Evolutionary conservation across 2,329 filamentous ascomycete species (phyloP).

Genomic region (Microascus cirrosus): DNA sequence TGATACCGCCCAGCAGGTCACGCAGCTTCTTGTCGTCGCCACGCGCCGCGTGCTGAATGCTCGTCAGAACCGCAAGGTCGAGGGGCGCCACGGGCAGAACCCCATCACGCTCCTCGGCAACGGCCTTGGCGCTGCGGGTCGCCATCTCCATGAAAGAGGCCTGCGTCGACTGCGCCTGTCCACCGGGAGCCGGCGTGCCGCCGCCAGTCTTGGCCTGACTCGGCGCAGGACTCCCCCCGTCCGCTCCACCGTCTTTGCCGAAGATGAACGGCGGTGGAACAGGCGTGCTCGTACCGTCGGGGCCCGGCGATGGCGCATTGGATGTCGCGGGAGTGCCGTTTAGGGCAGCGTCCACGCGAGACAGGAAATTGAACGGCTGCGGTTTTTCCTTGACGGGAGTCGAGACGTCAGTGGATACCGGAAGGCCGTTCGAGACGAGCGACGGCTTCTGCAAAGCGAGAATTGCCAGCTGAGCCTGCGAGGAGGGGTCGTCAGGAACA

Average conservation of each 20-base stretch:
- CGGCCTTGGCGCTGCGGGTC: slow-evolving; percentile 35
- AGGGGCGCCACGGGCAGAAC: slow-evolving; percentile 75
- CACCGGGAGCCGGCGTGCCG: slow-evolving; percentile 27
- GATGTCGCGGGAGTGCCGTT: slow-evolving; percentile 76
- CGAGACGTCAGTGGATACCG: slow-evolving; percentile 33
- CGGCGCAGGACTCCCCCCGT: slow-evolving; percentile 40
- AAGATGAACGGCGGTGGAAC: slow-evolving; percentile 45
- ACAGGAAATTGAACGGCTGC: slow-evolving; percentile 59
- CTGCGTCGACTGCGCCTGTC: slow-evolving; percentile 4
- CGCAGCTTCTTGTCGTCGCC: slow-evolving; percentile 88
- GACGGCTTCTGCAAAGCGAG: slow-evolving; percentile 50
- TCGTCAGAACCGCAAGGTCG: slow-evolving; percentile 81
- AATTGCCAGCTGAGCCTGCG: slow-evolving; percentile 67
- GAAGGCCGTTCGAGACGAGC: slow-evolving; percentile 32
- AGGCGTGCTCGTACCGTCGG: slow-evolving; percentile 64
- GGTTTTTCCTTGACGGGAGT: slow-evolving; percentile 53
- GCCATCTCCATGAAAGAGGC: slow-evolving; percentile 10
- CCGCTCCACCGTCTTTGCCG: slow-evolving; percentile 27
- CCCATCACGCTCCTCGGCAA: slow-evolving; percentile 63
- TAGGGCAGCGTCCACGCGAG: slow-evolving; percentile 53
- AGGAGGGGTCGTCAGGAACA: slow-evolving; percentile 76
- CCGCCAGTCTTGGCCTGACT: slow-evolving; percentile 36
- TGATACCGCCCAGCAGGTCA: slow-evolving; percentile 81
- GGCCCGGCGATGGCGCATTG: slow-evolving; percentile 75
- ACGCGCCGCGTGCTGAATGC: slow-evolving; percentile 75